A percentile compares a stretch with the other conserved stretches of the same genome.
These are phyloP conservation scores for Parathielavia hyrcaniae DNA, from an alignment of 495 filamentous ascomycete species.

Conservation along the genomic window DNA sequence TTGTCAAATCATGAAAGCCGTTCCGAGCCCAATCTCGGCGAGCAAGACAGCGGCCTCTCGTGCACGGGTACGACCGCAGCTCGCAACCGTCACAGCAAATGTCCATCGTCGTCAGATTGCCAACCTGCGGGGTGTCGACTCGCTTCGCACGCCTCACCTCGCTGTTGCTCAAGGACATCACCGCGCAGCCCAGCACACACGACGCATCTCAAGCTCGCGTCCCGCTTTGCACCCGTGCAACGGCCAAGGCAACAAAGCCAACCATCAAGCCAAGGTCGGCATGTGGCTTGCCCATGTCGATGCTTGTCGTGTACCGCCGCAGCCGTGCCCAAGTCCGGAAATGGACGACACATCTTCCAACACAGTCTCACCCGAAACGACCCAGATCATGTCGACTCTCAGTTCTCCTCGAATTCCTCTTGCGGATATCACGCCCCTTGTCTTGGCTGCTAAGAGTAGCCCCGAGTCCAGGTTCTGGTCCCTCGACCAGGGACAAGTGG, in stretches of 20 bases:
- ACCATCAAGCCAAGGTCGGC: not conserved
- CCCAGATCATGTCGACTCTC: not conserved
- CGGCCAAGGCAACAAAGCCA: conserved; percentile 6
- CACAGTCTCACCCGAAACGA: not conserved
- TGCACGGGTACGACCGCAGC: not conserved
- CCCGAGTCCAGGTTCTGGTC: not conserved
- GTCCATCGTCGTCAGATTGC: not conserved
- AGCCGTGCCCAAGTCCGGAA: not conserved
- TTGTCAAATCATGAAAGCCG: not conserved
- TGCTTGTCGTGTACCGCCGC: not conserved
- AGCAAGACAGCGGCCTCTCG: not conserved
- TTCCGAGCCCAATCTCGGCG: not conserved
- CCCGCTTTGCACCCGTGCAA: not conserved
- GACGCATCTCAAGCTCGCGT: not conserved
- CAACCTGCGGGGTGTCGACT: not conserved
- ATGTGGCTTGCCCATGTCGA: conserved; percentile 10
- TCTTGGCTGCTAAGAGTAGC: not conserved
- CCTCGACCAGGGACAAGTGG: not conserved
- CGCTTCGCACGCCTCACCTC: not conserved
- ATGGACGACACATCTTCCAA: not conserved
- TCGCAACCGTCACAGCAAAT: not conserved
- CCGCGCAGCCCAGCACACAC: not conserved
- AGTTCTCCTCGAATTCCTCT: conserved; percentile 10
- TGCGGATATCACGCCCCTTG: conserved; percentile 17
- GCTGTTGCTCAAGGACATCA: not conserved